These are phyloP conservation scores for Jamesozyma lodderae DNA, from an alignment of 805 yeast species.

Conservation along the genomic window DNA sequence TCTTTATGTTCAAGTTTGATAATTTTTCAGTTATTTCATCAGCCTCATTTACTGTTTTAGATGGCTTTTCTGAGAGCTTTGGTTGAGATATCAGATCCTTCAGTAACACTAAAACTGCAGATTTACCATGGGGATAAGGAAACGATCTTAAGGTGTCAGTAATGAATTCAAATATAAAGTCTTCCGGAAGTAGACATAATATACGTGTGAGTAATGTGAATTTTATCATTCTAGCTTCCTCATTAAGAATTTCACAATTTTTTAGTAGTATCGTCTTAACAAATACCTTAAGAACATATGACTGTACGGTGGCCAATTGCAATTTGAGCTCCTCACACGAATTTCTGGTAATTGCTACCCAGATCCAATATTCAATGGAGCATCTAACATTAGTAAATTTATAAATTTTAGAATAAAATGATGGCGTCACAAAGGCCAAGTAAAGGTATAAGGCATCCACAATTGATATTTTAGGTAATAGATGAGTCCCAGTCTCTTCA, in stretches of 20 bases:
- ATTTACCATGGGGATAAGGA: conserved; percentile 53
- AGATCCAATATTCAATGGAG: conserved; percentile 29
- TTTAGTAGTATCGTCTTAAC: conserved; percentile 36
- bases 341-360: conserved; percentile 28
- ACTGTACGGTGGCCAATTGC: conserved; percentile 22
- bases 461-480: conserved; percentile 14
- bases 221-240: conserved; percentile 35
- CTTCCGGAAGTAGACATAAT: conserved; percentile 50
- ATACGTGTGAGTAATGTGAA: conserved; percentile 58
- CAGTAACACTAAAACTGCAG: conserved; percentile 55
- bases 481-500: conserved; percentile 13
- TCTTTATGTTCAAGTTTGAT: conserved; percentile 4
- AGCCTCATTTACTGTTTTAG: neutral
- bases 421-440: conserved; percentile 36
- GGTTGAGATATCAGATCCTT: conserved; percentile 51
- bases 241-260: conserved; percentile 31
- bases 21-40: conserved; percentile 2
- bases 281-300: conserved; percentile 30
- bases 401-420: conserved; percentile 19
- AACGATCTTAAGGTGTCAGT: conserved; percentile 56
- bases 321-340: conserved; percentile 13
- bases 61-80: conserved; percentile 2
- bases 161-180: conserved; percentile 48
- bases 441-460: conserved; percentile 34
- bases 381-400: conserved; percentile 23